A percentile compares a stretch with the other conserved stretches of the same genome.
These are phyloP conservation scores for Stachybotrys echinatus DNA, from an alignment of 2,329 filamentous ascomycete genomes.

Conservation along the genomic window DNA sequence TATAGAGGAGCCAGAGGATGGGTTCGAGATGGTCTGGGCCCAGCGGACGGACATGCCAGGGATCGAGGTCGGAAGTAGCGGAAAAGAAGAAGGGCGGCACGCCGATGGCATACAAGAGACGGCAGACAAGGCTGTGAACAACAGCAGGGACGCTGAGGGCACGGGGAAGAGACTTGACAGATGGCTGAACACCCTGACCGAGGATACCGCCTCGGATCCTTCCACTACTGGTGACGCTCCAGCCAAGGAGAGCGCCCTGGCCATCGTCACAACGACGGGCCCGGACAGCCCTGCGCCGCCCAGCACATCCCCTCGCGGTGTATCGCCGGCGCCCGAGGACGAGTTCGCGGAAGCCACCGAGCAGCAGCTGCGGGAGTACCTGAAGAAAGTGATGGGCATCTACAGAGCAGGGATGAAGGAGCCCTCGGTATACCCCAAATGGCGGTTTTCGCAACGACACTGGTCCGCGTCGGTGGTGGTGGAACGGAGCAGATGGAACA, in stretches of 20 bases:
- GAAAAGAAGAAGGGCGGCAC: not conserved
- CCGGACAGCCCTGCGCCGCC: not conserved
- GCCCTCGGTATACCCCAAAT: not conserved
- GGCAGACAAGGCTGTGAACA: not conserved
- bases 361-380: conserved; percentile 6
- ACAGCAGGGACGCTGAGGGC: not conserved
- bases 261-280: too few species aligned
- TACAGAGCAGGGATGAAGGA: not conserved
- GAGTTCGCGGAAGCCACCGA: conserved; percentile 7
- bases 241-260: not conserved
- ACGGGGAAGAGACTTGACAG: not conserved
- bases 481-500: not conserved
- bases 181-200: not conserved
- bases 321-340: not conserved
- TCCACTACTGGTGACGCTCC: not conserved
- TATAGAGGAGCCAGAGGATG: conserved; percentile 3
- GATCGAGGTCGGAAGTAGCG: not conserved
- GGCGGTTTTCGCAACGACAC: not conserved
- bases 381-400: conserved; percentile 5
- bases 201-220: too few species aligned
- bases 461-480: not conserved
- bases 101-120: not conserved
- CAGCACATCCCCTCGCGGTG: not conserved
- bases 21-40: not conserved
- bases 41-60: not conserved